Conservation (phyloP, 306 rosid species). For the Urtica urens region DNA sequence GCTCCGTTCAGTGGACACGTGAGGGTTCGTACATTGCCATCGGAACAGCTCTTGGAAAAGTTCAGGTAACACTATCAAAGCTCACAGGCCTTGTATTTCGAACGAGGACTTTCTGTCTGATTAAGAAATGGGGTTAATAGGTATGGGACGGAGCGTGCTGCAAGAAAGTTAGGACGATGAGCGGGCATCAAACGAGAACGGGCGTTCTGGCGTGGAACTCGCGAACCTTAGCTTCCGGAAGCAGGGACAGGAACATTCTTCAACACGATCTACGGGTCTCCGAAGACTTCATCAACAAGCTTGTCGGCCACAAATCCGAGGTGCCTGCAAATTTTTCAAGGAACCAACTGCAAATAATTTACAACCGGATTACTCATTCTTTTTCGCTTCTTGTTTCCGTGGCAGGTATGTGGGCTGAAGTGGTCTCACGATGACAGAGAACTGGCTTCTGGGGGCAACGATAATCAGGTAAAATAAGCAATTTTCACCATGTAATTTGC, state of each 20-base stretch:
- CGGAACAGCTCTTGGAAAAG: slow-evolving; percentile 87
- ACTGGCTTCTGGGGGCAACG: slow-evolving; percentile 99
- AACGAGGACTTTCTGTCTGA: slow-evolving; percentile 4
- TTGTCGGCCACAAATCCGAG: slow-evolving; percentile 99
- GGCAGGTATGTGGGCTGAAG: slow-evolving; percentile 75
- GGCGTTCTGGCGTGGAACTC: slow-evolving; percentile 98
- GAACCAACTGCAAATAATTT: no score
- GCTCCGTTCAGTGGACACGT: slow-evolving; percentile 91
- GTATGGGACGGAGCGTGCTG: slow-evolving; percentile 91
- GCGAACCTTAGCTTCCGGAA: slow-evolving; percentile 82
- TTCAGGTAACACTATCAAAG: slow-evolving; percentile 52
- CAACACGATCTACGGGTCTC: slow-evolving; percentile 93
- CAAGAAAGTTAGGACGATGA: slow-evolving; percentile 91
- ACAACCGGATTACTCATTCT: background rate
- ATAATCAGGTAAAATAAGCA: slow-evolving; percentile 63
- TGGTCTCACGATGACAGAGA: slow-evolving; percentile 97
- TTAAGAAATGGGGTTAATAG: slow-evolving; percentile 19
- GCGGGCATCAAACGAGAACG: slow-evolving; percentile 96
- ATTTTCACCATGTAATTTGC: background rate
- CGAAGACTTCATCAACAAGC: slow-evolving; percentile 55
- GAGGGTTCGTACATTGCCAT: slow-evolving; percentile 93
- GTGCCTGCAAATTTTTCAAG: slow-evolving; percentile 16
- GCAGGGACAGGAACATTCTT: slow-evolving; percentile 85
- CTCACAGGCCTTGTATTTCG: background rate
- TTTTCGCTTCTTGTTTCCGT: background rate